Conservation (phyloP, 129 eudicot species). For the Ambrosia artemisiifolia region DNA sequence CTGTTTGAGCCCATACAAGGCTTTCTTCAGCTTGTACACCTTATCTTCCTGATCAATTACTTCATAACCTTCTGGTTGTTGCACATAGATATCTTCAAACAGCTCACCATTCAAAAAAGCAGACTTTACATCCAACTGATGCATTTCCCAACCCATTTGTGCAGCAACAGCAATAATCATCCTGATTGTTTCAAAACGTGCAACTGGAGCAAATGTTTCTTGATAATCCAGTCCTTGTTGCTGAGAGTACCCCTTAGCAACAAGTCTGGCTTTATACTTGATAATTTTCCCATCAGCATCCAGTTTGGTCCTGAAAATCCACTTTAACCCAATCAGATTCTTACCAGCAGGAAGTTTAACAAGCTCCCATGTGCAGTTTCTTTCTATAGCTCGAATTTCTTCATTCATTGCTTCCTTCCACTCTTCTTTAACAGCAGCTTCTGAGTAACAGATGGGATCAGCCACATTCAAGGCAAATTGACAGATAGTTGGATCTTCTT, state of each 20-base stretch:
- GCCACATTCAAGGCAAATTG: no score
- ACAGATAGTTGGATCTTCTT: not conserved
- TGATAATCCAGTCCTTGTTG: not conserved
- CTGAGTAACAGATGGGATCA: not conserved
- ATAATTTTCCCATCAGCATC: not conserved
- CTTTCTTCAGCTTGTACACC: not conserved
- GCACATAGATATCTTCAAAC: not conserved
- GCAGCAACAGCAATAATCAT: not conserved
- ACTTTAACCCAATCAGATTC: not conserved
- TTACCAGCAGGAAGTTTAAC: not conserved
- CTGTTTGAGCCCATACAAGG: not conserved
- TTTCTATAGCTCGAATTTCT: not conserved
- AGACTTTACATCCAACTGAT: not conserved
- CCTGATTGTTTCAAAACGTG: not conserved
- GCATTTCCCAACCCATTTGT: not conserved
- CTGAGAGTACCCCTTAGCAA: not conserved
- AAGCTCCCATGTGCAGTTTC: not conserved
- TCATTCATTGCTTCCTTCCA: not conserved
- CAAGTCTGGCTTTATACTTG: not conserved
- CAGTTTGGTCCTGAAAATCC: not conserved
- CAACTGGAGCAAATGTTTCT: not conserved
- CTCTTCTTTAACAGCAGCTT: not conserved
- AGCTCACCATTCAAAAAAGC: not conserved
- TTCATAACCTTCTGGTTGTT: not conserved
- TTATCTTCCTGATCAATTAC: no score